These are phyloP conservation scores for Dactylellina drechsleri DNA, from an alignment of 2,329 filamentous ascomycete genomes.

Conservation along the genomic window DNA sequence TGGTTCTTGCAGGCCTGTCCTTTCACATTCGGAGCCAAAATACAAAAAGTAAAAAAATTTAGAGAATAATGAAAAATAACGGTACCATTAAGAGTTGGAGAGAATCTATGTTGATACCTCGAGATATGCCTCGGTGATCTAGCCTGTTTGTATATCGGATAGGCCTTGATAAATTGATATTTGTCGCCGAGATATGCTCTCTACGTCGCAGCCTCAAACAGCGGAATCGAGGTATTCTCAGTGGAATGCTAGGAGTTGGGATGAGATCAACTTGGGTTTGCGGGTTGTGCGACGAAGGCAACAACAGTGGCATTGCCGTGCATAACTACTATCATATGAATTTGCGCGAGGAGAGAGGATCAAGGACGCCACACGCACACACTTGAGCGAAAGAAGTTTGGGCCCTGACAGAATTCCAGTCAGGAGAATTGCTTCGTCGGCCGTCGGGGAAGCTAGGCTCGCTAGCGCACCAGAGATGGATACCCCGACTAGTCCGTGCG, in stretches of 20 bases:
- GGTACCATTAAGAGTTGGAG: constrained; percentile 10
- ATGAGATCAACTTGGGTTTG: constrained; percentile 24
- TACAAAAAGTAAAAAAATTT: not conserved
- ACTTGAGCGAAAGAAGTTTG: constrained; percentile 22
- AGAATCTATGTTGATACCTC: constrained; percentile 7
- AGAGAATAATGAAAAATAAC: no score
- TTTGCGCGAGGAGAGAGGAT: not conserved
- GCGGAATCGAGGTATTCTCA: constrained; percentile 38
- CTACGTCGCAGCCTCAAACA: constrained; percentile 46
- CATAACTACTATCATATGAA: not conserved
- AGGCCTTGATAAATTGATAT: constrained; percentile 7
- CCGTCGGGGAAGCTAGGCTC: not conserved
- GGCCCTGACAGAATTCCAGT: constrained; percentile 39
- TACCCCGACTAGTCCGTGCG: constrained; percentile 46
- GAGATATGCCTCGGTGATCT: constrained; percentile 34
- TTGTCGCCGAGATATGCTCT: constrained; percentile 11
- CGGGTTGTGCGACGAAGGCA: constrained; percentile 14
- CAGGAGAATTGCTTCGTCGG: constrained; percentile 22
- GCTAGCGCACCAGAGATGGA: constrained; percentile 23
- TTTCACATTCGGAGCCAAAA: constrained; percentile 40
- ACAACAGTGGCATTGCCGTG: not conserved
- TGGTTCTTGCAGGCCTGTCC: constrained; percentile 18
- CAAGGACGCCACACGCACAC: constrained; percentile 2
- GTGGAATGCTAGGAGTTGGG: constrained; percentile 40
- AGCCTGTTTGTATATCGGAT: constrained; percentile 29